Evolutionary conservation across 352 stramenopile species (phyloP), one percentile per base, ranked within the genome.

Genomic region (Pythium phragmiticola): DNA sequence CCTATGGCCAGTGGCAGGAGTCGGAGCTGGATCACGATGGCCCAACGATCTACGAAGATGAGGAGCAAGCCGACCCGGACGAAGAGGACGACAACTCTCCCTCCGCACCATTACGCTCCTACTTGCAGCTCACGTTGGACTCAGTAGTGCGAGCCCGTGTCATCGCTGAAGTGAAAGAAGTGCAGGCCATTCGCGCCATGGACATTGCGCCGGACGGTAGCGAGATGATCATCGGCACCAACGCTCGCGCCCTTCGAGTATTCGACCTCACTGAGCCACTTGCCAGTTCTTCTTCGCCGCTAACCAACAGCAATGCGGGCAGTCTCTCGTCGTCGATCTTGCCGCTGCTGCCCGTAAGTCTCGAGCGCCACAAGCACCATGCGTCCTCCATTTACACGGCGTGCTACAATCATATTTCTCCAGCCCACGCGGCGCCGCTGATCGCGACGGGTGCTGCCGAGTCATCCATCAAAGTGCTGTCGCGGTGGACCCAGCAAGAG

Each of bases 291-390:
- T 47, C 45, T 5, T 19, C 45, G 4, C 41, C 45, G 13, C 17
- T 47, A 5, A 17, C 19, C 9, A 34, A 50, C 0, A 54, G 43
- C 7, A 46, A 14, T 12, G 46, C 3, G 5, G 46, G 8, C 17
- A 36, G 46, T 16, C 39, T 55, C 0, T 39, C 34, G 34, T 39
- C 34, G 7, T 34, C 55, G 39, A 73, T 86, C 11, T 55, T 86
- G 12, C 79, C 82, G 12, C 43, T 90, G 37, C 65, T 90, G 0
- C 82, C 82, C 0, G 82, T 89, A 14, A 47, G 65, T 12, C 49
- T 78, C 16, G 82, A 90, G 46, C 72, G 72, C 14, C 77, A 90
- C 66, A 88, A 87, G n/a, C 72, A 87, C 53, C 80, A 88, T 56
- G 46, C 72, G 14, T 76, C 76, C 5, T 58, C 78, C 1, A 84